Base-by-base conservation (phyloP, 768 basidiomycete genomes). In the Hebeloma cylindrosporum region DNA sequence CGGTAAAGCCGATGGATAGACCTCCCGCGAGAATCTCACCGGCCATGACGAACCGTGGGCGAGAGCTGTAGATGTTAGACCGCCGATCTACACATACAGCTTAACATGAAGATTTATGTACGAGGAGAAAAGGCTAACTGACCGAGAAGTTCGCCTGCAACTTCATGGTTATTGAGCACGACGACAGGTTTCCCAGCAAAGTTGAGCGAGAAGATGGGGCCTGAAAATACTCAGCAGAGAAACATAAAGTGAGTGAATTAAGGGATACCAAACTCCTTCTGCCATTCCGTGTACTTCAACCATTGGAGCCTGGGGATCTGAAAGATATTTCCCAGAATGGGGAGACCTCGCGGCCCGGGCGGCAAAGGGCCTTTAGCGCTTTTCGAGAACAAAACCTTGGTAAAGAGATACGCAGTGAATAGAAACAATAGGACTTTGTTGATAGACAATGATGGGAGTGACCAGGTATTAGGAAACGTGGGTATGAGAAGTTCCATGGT, bases 281-380 rank as follows among this genome's bases (percentile, higher is more conserved):
- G 76, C 85, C 83, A 86, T 27, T 71, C 58, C 3, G 70, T 68
- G 3, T 76, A 79, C 20, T 63, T 62, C 17, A 85, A 59, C 83
- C 85, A 86, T 2, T 80, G 71, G 60, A 83, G 75, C 45, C 77
- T 75, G 1, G 75, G 75, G 37, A 86, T 64, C 53, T 86, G 76
- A 23, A 67, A 59, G 11, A 83, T 52, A 61, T 88, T 86, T 3
- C 85, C 85, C 5, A 87, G 54, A 37, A 84, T 18, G 0, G 82
- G 83, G 40, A 83, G 59, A 0, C 81, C 80, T 44, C 69, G 75
- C 41, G 85, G 85, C n/a, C 85, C 85, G 44, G 85, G 84, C 28
- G 83, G 84, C 18, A 78, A 13, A 5, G 26, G n/a, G n/a, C n/a
- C n/a, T n/a, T n/a, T n/a, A n/a, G n/a, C n/a, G n/a, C n/a, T n/a